These are phyloP conservation scores for Fusarium sp. DNA, from an alignment of 2,329 filamentous ascomycete species.

Conservation along the genomic window DNA sequence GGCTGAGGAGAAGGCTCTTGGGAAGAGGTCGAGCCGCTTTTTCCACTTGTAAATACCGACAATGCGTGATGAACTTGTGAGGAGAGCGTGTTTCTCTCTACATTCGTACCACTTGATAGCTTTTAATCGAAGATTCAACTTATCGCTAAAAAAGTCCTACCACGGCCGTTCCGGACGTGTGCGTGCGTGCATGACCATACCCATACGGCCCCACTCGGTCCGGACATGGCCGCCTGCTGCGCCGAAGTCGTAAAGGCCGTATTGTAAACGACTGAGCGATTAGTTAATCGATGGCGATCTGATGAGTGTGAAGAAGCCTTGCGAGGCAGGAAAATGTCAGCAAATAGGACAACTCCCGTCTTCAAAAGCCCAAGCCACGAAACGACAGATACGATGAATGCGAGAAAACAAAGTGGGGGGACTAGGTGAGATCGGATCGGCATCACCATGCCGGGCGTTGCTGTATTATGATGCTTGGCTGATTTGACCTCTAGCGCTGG, in stretches of 20 bases:
- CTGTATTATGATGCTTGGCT: neutral
- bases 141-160: too few relatives aligned
- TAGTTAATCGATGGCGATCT: conserved; percentile 3
- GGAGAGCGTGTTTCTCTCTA: conserved; percentile 4
- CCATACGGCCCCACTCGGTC: conserved; percentile 7
- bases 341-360: neutral
- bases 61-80: conserved; percentile 4
- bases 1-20: conserved; percentile 17
- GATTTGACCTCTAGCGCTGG: conserved; percentile 5
- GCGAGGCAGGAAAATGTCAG: conserved; percentile 1
- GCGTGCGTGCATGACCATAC: neutral
- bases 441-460: neutral
- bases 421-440: conserved; percentile 2
- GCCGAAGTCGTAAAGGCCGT: neutral
- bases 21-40: conserved; percentile 29
- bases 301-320: neutral
- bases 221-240: neutral
- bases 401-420: conserved; percentile 18
- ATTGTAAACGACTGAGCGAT: neutral
- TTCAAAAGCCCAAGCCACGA: conserved; percentile 1
- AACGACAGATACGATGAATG: conserved; percentile 35
- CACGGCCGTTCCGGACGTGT: neutral
- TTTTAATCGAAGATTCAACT: neutral
- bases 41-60: conserved; percentile 11
- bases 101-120: conserved; percentile 3